phyloP scores from a whole-genome alignment of 495 filamentous ascomycete species.

The Annulohypoxylon maeteangense region DNA sequence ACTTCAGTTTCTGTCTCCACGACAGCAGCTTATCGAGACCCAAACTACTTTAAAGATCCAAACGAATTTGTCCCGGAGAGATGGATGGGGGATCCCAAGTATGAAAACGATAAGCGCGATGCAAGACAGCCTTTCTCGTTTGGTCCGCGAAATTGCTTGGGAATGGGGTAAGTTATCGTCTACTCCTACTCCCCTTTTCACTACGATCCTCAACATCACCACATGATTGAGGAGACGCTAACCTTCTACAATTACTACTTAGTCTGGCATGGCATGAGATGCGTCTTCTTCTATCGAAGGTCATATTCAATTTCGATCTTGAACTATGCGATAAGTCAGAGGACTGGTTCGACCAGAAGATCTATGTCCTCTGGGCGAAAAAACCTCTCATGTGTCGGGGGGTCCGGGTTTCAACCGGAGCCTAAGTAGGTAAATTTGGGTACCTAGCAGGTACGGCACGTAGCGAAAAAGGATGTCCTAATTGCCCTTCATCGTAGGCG shows the following conservation, averaged over 20 bases:
- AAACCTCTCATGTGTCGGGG: neutral
- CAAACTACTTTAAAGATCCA: neutral
- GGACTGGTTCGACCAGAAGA: neutral
- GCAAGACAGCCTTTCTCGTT: too few species aligned
- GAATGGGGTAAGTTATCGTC: neutral
- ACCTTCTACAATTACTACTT: too few species aligned
- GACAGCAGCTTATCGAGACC: neutral
- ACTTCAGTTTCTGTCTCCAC: neutral
- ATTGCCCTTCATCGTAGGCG: too few species aligned
- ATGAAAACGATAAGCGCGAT: neutral
- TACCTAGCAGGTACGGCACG: too few species aligned
- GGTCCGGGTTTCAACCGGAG: neutral
- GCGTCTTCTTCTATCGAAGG: too few species aligned
- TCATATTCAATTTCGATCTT: neutral
- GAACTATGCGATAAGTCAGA: neutral
- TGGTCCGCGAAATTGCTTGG: too few species aligned
- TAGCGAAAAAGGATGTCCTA: too few species aligned
- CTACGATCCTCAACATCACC: neutral
- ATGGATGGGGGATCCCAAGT: neutral
- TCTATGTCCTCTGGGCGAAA: neutral
- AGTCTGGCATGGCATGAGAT: too few species aligned
- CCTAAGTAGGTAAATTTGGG: too few species aligned
- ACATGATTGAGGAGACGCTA: neutral
- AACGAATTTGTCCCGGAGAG: neutral
- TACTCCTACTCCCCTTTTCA: neutral